Conservation (phyloP, 345 rosid species). For the Bruguiera sexangula region DNA sequence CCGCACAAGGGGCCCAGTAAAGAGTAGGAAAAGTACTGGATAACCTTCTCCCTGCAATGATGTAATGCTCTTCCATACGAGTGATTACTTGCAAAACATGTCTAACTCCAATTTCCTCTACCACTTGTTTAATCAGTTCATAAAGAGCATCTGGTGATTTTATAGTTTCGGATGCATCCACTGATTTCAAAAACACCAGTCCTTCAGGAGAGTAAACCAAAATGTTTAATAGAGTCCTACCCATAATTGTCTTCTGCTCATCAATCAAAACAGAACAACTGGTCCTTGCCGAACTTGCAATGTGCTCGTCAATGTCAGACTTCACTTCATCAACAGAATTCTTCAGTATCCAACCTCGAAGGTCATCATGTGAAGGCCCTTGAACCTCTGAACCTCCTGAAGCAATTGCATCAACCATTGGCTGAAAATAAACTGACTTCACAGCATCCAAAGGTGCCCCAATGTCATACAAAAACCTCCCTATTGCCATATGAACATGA, state of each 20-base stretch:
- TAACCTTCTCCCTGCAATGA: conserved; percentile 16
- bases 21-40: conserved; percentile 15
- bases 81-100: conserved; percentile 29
- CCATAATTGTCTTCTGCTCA: conserved; percentile 15
- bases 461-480: conserved; percentile 64
- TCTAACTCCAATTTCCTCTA: conserved; percentile 20
- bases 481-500: conserved; percentile 49
- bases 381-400: conserved; percentile 11
- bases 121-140: conserved; percentile 20
- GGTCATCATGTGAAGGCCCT: conserved; percentile 16
- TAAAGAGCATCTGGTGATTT: conserved; percentile 25
- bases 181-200: conserved; percentile 21
- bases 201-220: conserved; percentile 23
- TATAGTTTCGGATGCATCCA: conserved; percentile 26
- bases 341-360: conserved; percentile 23
- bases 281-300: conserved; percentile 14
- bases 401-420: conserved; percentile 26
- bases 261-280: conserved; percentile 31
- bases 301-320: conserved; percentile 9
- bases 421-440: conserved; percentile 18
- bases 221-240: conserved; percentile 22
- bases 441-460: conserved; percentile 55
- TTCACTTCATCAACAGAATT: conserved; percentile 18
- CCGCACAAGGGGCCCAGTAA: conserved; percentile 29
- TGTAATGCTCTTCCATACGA: conserved; percentile 20